A percentile compares a stretch with the other conserved stretches of the same genome.
These are phyloP conservation scores for Saccharomycopsis javanensis DNA, from an alignment of 805 yeast species.

Conservation along the genomic window DNA sequence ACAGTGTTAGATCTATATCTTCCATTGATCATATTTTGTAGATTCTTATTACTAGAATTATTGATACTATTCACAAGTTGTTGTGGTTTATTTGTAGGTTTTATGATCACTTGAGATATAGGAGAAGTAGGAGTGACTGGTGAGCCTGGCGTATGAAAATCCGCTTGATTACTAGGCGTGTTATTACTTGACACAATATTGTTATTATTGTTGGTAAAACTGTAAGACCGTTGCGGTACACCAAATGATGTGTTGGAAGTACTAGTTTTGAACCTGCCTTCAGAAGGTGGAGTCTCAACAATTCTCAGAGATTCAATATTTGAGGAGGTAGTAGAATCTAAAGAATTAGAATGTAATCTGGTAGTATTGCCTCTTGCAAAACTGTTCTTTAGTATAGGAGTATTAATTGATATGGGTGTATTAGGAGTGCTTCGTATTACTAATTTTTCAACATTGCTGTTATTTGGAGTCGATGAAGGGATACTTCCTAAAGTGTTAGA, in stretches of 20 bases:
- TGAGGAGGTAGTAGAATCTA: constrained; percentile 10
- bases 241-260: background rate
- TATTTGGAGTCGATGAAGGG: constrained; percentile 2
- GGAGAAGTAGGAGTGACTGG: constrained; percentile 2
- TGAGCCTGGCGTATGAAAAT: background rate
- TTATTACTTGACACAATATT: background rate
- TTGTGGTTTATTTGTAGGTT: background rate
- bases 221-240: background rate
- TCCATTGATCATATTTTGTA: constrained; percentile 18
- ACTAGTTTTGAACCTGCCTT: background rate
- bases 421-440: background rate
- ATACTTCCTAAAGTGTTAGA: background rate
- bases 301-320: constrained; percentile 1
- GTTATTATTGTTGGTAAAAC: background rate
- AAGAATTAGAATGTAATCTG: constrained; percentile 17
- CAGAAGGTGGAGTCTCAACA: constrained; percentile 5
- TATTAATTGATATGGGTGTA: constrained; percentile 7
- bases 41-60: background rate
- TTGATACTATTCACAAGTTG: background rate
- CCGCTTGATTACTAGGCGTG: background rate
- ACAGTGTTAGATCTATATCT: constrained; percentile 16
- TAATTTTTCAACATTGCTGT: background rate
- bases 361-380: background rate
- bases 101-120: background rate
- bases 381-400: constrained; percentile 1